Evolutionary conservation across 148 eudicot species (phyloP).

Genomic region (Heliamphora exappendiculata): DNA sequence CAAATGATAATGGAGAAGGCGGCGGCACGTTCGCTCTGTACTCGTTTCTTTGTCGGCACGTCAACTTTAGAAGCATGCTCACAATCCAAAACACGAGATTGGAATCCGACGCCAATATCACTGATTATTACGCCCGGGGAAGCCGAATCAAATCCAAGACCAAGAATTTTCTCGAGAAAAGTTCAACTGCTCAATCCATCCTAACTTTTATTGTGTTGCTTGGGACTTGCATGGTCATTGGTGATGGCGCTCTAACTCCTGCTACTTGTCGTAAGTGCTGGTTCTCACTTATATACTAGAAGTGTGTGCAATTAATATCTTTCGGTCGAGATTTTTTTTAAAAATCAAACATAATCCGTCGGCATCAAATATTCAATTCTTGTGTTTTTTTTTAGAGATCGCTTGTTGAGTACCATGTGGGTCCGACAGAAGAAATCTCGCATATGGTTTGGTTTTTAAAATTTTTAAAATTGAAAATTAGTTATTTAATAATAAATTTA

Average conservation of each 20-base stretch:
- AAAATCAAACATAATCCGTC: no score
- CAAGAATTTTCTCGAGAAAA: slow-evolving; percentile 10
- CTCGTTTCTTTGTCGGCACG: slow-evolving; percentile 1
- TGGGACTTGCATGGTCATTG: slow-evolving; percentile 20
- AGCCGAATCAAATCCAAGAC: slow-evolving; percentile 8
- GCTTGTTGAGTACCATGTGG: no score
- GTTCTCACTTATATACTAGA: no score
- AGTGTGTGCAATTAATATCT: no score
- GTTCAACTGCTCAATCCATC: slow-evolving; percentile 1
- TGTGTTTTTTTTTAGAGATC: no score
- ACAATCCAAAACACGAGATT: slow-evolving; percentile 4
- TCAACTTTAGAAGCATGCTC: slow-evolving; percentile 6
- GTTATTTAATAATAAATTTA: no score
- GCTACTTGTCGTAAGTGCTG: slow-evolving; percentile 17
- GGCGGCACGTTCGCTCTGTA: slow-evolving; percentile 14
- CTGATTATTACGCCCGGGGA: not conserved
- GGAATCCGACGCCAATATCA: not conserved
- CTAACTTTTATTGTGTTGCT: slow-evolving; percentile 11
- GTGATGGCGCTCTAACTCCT: slow-evolving; percentile 18
- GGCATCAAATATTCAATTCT: no score
- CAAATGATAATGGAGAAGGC: slow-evolving; percentile 13
- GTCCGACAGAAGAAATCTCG: no score
- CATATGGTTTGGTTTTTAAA: no score
- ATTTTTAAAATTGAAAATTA: no score
- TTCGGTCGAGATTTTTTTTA: no score